A percentile compares a stretch with the other conserved stretches of the same genome.
These are phyloP conservation scores for Populus tremula DNA, from an alignment of 345 rosid species.

Conservation along the genomic window DNA sequence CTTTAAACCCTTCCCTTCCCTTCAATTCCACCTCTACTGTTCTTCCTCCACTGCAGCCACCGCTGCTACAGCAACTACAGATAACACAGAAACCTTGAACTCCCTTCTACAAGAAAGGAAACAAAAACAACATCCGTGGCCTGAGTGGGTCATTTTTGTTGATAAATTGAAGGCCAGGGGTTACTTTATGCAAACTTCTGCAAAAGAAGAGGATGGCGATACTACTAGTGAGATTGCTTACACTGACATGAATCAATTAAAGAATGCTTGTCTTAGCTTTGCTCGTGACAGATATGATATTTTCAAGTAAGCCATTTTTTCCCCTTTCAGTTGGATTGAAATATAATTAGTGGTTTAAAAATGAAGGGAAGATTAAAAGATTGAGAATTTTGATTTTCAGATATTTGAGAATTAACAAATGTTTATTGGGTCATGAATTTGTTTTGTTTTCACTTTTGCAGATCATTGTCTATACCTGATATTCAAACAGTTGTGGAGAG, in stretches of 20 bases:
- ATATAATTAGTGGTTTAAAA: not conserved
- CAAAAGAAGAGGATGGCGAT: not conserved
- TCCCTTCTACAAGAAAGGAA: slow-evolving; percentile 16
- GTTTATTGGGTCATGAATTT: not conserved
- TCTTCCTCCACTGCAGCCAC: slow-evolving; percentile 19
- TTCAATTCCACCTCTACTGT: slow-evolving; percentile 11
- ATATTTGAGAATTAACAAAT: not conserved
- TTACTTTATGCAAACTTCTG: slow-evolving; percentile 39
- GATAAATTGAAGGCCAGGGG: slow-evolving; percentile 69
- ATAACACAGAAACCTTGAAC: slow-evolving; percentile 5
- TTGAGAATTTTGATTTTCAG: not conserved
- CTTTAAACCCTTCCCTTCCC: slow-evolving; percentile 10
- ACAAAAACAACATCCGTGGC: slow-evolving; percentile 65
- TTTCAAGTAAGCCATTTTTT: slow-evolving; percentile 43
- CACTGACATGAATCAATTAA: slow-evolving; percentile 53
- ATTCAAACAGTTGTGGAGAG: slow-evolving; percentile 60
- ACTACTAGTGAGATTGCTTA: slow-evolving; percentile 24
- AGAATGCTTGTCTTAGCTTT: slow-evolving; percentile 77
- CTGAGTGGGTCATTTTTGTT: slow-evolving; percentile 78
- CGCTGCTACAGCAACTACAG: slow-evolving; percentile 13
- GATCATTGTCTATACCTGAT: slow-evolving; percentile 57
- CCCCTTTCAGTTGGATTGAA: not conserved
- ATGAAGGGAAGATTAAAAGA: not conserved
- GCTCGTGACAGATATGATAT: slow-evolving; percentile 87
- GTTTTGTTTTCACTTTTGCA: slow-evolving; percentile 29